Conservation (phyloP, 1,284 basidiomycete species). For the Fomitopsis palustris region DNA sequence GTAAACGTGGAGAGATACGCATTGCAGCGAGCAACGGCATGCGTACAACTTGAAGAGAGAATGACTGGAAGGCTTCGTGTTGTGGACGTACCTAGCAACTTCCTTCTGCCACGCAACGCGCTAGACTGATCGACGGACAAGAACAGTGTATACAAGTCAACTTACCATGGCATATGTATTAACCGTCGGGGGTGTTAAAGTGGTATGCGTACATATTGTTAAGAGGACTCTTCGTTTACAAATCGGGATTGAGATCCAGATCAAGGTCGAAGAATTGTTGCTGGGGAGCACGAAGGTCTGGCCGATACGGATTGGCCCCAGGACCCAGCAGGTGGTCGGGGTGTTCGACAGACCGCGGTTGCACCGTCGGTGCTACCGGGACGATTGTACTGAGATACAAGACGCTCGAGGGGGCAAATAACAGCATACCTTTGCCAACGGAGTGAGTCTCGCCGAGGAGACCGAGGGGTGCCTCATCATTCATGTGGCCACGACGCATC, state of each 20-base stretch:
- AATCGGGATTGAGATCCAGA: conserved; percentile 74
- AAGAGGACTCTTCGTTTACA: conserved; percentile 37
- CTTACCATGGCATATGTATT: too few species aligned
- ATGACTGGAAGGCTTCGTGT: too few species aligned
- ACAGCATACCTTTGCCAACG: conserved; percentile 63
- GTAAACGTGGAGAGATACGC: too few species aligned
- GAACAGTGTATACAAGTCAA: too few species aligned
- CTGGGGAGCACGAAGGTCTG: conserved; percentile 56
- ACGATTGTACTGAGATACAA: neutral
- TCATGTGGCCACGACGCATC: conserved; percentile 76
- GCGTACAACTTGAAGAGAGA: too few species aligned
- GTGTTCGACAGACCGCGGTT: conserved; percentile 48
- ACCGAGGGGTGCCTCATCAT: conserved; percentile 73
- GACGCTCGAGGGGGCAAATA: conserved; percentile 7
- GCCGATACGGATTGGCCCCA: conserved; percentile 64
- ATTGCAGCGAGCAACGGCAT: too few species aligned
- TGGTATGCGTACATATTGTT: too few species aligned
- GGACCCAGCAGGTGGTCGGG: conserved; percentile 41
- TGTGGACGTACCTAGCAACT: too few species aligned
- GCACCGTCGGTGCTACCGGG: conserved; percentile 51
- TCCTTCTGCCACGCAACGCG: too few species aligned
- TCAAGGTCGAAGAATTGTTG: conserved; percentile 69
- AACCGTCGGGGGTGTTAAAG: too few species aligned
- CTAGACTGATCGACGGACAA: too few species aligned
- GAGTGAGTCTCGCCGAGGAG: conserved; percentile 74